Conservation (phyloP, 108 stramenopile species). For the Stephanodiscus triporus region DNA sequence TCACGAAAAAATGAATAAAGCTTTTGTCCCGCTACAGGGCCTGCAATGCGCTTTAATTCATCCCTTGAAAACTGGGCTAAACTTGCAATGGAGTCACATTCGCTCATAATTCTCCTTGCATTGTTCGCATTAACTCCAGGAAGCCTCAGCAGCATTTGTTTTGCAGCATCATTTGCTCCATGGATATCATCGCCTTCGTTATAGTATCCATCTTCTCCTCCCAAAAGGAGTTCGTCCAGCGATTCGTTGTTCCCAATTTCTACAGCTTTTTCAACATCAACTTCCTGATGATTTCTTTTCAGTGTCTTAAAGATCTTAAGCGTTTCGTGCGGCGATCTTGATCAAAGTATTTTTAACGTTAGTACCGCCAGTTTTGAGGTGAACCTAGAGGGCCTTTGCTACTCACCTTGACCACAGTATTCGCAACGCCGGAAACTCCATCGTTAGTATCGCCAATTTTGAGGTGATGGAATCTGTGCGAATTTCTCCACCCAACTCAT, state of each 20-base stretch:
- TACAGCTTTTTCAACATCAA: conserved; percentile 83
- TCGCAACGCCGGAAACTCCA: conserved; percentile 91
- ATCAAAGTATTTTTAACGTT: conserved; percentile 89
- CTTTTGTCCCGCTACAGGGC: conserved; percentile 86
- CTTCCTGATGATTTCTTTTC: conserved; percentile 85
- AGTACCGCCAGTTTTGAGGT: conserved; percentile 89
- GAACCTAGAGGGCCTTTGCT: no score
- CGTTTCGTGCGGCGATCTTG: conserved; percentile 91
- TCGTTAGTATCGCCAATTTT: conserved; percentile 85
- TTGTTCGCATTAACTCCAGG: conserved; percentile 89
- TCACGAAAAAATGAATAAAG: conserved; percentile 87
- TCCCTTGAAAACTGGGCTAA: conserved; percentile 77
- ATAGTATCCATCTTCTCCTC: conserved; percentile 38
- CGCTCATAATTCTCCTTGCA: conserved; percentile 84
- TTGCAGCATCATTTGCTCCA: conserved; percentile 82
- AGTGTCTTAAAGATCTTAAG: conserved; percentile 88
- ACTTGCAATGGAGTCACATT: conserved; percentile 83
- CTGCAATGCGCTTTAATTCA: conserved; percentile 75
- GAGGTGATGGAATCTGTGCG: conserved; percentile 79
- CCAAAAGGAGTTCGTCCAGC: conserved; percentile 64
- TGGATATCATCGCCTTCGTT: conserved; percentile 68
- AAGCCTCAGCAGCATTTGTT: conserved; percentile 87
- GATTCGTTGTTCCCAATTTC: conserved; percentile 83
- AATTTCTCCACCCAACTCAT: conserved; percentile 88
- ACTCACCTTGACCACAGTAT: conserved; percentile 96